Evolutionary conservation across 2,329 filamentous ascomycete species (phyloP).

Genomic region (Talaromyces sp.): DNA sequence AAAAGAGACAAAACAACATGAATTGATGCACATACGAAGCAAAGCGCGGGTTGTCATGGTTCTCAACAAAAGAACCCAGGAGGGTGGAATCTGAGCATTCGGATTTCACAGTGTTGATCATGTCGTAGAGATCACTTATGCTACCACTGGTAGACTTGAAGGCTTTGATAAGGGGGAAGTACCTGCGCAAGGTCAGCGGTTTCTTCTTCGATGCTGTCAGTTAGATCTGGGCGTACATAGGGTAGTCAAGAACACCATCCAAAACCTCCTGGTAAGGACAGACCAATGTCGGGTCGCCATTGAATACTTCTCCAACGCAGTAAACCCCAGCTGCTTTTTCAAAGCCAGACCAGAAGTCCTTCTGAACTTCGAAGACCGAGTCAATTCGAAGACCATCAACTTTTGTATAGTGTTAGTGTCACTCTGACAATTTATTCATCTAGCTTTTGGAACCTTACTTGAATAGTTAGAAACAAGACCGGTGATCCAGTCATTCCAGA

Average conservation of each 20-base stretch:
- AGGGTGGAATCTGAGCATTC: conserved; percentile 41
- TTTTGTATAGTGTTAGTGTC: conserved; percentile 1
- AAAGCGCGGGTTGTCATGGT: conserved; percentile 62
- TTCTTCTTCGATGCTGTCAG: background rate
- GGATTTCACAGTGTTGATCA: conserved; percentile 20
- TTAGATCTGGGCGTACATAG: conserved; percentile 18
- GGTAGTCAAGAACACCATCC: conserved; percentile 52
- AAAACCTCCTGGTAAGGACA: conserved; percentile 48
- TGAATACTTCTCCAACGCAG: conserved; percentile 51
- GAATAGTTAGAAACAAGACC: conserved; percentile 48
- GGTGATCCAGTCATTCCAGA: conserved; percentile 46
- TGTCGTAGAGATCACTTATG: conserved; percentile 19
- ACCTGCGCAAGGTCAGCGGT: conserved; percentile 24
- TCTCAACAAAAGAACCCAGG: conserved; percentile 60
- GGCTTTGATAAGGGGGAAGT: conserved; percentile 38
- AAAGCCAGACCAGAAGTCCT: conserved; percentile 45
- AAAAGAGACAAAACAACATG: background rate
- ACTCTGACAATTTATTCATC: background rate
- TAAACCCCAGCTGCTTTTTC: conserved; percentile 44
- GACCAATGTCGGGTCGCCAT: conserved; percentile 40
- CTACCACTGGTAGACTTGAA: conserved; percentile 37
- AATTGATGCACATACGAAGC: conserved; percentile 47
- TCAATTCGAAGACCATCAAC: conserved; percentile 57
- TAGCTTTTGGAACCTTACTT: conserved; percentile 17
- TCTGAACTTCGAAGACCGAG: conserved; percentile 51